These are phyloP conservation scores for Phytophthora europaea DNA, from an alignment of 352 stramenopile species.

Conservation along the genomic window DNA sequence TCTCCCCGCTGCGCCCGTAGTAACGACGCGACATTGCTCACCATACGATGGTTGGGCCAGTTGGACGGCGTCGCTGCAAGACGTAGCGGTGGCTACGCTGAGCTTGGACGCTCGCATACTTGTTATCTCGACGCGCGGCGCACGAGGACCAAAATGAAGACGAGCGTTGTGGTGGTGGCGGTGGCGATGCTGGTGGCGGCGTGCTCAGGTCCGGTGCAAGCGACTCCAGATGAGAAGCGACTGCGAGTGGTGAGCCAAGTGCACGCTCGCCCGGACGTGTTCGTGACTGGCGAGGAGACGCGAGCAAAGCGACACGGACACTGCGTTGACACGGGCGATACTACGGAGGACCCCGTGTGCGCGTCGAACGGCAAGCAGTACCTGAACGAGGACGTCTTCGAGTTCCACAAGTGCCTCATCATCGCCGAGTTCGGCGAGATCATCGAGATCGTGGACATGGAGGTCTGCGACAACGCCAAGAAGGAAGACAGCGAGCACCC, in stretches of 20 bases:
- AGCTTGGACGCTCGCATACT: slow-evolving; percentile 5
- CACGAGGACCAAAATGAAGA: slow-evolving; percentile 27
- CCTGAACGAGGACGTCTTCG: slow-evolving; percentile 61
- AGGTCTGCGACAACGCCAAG: slow-evolving; percentile 43
- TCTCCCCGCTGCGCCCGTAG: slow-evolving; percentile 15
- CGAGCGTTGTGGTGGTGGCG: slow-evolving; percentile 9
- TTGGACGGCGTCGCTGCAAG: slow-evolving; percentile 10
- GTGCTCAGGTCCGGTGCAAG: background rate
- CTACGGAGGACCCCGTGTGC: slow-evolving; percentile 55
- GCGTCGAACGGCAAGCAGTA: slow-evolving; percentile 66
- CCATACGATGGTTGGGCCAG: slow-evolving; percentile 35
- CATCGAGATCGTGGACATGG: slow-evolving; percentile 57
- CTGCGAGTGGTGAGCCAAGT: slow-evolving; percentile 42
- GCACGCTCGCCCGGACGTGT: slow-evolving; percentile 42
- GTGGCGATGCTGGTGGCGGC: slow-evolving; percentile 8
- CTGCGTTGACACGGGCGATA: slow-evolving; percentile 47
- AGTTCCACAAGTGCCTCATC: slow-evolving; percentile 64
- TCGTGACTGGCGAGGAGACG: slow-evolving; percentile 34
- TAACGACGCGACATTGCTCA: slow-evolving; percentile 29
- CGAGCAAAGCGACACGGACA: slow-evolving; percentile 40
- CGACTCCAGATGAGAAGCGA: slow-evolving; percentile 21
- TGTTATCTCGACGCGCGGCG: slow-evolving; percentile 20
- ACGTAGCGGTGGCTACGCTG: background rate
- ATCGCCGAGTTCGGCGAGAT: slow-evolving; percentile 35
- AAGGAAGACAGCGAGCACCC: slow-evolving; percentile 40